A percentile compares a stretch with the other conserved stretches of the same genome.
Conservation (phyloP, 805 yeast species). For the Myxozyma vanderwaltii region DNA sequence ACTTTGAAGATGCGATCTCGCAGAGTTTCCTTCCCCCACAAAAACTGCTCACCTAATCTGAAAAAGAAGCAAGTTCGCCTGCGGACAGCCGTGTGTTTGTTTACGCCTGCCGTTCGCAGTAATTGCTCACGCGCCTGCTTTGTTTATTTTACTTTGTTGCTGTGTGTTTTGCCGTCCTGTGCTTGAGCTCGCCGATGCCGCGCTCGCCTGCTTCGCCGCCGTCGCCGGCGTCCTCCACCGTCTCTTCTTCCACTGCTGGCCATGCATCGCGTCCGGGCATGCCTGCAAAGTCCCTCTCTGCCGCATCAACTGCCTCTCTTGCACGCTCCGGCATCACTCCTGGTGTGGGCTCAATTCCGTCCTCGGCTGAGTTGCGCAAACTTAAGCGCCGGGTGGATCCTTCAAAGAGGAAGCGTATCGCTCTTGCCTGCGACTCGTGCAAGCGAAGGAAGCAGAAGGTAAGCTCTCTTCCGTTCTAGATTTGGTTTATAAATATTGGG, state of each 20-base stretch:
- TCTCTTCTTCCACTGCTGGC: not conserved
- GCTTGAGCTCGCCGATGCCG: not conserved
- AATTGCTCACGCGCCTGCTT: too few species aligned
- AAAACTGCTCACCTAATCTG: too few species aligned
- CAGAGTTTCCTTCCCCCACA: too few species aligned
- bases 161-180: too few species aligned
- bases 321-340: not conserved
- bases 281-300: not conserved
- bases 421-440: conserved; percentile 53
- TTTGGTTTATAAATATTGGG: not conserved
- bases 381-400: conserved; percentile 35
- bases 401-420: conserved; percentile 46
- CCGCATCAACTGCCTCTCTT: not conserved
- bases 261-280: not conserved
- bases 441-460: conserved; percentile 47
- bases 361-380: conserved; percentile 32
- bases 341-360: conserved; percentile 11
- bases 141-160: too few species aligned
- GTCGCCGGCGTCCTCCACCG: not conserved
- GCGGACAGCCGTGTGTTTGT: not conserved
- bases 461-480: not conserved
- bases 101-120: not conserved
- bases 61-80: too few species aligned
- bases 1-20: too few species aligned
- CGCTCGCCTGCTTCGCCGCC: conserved; percentile 8